Evolutionary conservation across 495 filamentous ascomycete species (phyloP), one percentile per base, ranked within the genome.

Genomic region (Lepraria neglecta): DNA sequence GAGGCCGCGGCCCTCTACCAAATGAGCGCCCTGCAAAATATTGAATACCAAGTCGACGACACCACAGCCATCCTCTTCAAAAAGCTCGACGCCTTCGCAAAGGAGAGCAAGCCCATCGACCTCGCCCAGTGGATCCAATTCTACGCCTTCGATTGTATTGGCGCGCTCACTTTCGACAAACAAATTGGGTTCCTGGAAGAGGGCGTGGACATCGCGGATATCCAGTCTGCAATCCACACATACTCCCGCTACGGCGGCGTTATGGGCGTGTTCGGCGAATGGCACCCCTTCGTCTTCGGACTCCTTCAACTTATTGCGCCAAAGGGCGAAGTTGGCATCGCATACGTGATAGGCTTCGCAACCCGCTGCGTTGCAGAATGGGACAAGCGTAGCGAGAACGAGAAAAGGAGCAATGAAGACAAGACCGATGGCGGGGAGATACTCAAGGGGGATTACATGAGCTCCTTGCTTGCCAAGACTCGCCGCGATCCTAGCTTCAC

Each of bases 41-140:
- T 48, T 1, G 46, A 48, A 27, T 14, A 48, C n/a, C 46, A 48
- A 48, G 46, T 48, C 19, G 46, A 48, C n/a, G n/a, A n/a, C n/a
- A n/a, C n/a, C n/a, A n/a, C n/a, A n/a, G n/a, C n/a, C n/a, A n/a
- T n/a, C n/a, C n/a, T n/a, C n/a, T n/a, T n/a, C n/a, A n/a, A n/a
- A n/a, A n/a, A n/a, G n/a, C n/a, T n/a, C n/a, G n/a, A n/a, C n/a
- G n/a, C n/a, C n/a, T 27, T 27, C 46, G 46, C 46, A 11, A 5
- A 6, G 19, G 19, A 48, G 14, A 12, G 7, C 21, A 19, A 1
- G 0, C 42, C 48, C 2, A 66, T 80, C 11, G 74, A 85, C 63
- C 70, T 85, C 2, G 74, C 73, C 1, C 71, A 78, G 48, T 92
- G 89, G 89, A 71, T 90, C 27, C 87, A 92, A 68, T 90, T 83